Evolutionary conservation across 805 yeast genomes (phyloP).

Genomic region (Cyberlindnera maclurae): DNA sequence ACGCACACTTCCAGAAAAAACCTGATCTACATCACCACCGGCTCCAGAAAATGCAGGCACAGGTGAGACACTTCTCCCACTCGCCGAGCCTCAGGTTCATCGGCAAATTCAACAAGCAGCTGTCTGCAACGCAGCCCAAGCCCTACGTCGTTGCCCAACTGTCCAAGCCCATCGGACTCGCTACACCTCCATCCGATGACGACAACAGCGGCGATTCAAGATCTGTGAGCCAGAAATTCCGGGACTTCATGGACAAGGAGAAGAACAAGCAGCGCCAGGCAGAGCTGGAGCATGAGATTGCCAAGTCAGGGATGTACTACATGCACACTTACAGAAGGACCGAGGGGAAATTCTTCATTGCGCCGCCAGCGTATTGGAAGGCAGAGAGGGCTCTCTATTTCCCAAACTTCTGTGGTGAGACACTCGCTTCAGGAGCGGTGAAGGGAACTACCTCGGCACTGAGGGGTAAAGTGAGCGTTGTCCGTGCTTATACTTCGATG

Average conservation of each 20-base stretch:
- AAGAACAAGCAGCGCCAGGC: constrained; percentile 41
- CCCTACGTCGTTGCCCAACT: constrained; percentile 29
- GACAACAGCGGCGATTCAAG: constrained; percentile 38
- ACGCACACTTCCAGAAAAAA: no score
- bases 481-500: constrained; percentile 58
- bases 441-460: constrained; percentile 31
- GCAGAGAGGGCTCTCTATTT: constrained; percentile 68
- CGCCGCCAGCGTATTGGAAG: constrained; percentile 77
- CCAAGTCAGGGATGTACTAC: constrained; percentile 62
- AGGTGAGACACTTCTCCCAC: constrained; percentile 8
- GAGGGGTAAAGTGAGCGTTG: constrained; percentile 48
- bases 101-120: constrained; percentile 28
- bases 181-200: constrained; percentile 28
- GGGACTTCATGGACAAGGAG: constrained; percentile 42
- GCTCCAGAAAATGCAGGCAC: no score
- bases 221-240: constrained; percentile 29
- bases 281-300: constrained; percentile 54
- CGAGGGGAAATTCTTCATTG: constrained; percentile 74
- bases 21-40: no score
- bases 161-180: constrained; percentile 41
- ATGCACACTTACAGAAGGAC: constrained; percentile 61
- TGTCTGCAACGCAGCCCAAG: constrained; percentile 31
- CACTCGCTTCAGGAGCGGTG: constrained; percentile 32
- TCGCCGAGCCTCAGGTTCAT: constrained; percentile 14
- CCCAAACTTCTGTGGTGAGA: constrained; percentile 66